Evolutionary conservation across 106 monocot species (phyloP).

Genomic region (Iris macrosiphon): DNA sequence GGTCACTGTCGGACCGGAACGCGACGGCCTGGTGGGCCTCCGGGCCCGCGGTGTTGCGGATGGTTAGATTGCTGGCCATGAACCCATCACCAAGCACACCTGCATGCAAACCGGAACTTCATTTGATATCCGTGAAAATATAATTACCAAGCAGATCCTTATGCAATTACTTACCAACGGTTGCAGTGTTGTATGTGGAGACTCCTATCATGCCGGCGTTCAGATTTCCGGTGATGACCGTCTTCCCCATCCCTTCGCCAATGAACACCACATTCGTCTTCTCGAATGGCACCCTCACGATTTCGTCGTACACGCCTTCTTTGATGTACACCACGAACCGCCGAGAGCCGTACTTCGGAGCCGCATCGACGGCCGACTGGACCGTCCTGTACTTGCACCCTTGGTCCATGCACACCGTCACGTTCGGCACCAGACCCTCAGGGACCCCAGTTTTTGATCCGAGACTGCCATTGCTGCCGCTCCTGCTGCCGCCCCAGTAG

Average conservation of each 20-base stretch:
- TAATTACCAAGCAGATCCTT: neutral
- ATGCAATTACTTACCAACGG: constrained; percentile 29
- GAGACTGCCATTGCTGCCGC: neutral
- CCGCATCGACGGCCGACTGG: constrained; percentile 55
- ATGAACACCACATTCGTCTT: constrained; percentile 59
- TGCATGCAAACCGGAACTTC: no score
- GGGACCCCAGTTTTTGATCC: constrained; percentile 2
- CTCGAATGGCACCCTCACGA: constrained; percentile 44
- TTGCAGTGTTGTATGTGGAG: constrained; percentile 60
- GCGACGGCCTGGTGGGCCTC: constrained; percentile 60
- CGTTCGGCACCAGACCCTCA: constrained; percentile 10
- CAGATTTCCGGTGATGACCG: constrained; percentile 50
- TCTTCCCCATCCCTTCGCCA: constrained; percentile 79
- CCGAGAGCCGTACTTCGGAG: constrained; percentile 24
- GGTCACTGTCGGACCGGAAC: constrained; percentile 50
- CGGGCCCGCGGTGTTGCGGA: constrained; percentile 60
- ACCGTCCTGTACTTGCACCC: constrained; percentile 23
- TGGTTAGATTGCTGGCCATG: constrained; percentile 49
- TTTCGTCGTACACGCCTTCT: constrained; percentile 61
- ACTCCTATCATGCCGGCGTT: constrained; percentile 29
- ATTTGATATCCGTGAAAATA: neutral
- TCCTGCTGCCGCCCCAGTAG: constrained; percentile 28
- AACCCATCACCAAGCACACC: constrained; percentile 54
- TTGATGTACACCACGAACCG: constrained; percentile 53
- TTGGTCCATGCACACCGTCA: constrained; percentile 34